phyloP scores from a whole-genome alignment of 805 yeast genomes.

The Alloascoidea africana region DNA sequence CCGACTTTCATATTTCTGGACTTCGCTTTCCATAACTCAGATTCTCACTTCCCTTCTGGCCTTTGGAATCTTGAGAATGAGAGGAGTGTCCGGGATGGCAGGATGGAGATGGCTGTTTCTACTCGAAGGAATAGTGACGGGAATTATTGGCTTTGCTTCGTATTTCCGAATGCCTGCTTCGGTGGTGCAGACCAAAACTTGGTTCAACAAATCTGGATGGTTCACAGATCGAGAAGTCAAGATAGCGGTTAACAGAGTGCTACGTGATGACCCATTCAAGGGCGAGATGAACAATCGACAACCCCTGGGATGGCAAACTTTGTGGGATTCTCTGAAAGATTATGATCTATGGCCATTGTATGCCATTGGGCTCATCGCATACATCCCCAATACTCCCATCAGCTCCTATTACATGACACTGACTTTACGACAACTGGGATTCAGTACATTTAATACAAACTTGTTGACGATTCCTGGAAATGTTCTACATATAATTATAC shows the following conservation, averaged over 20 bases:
- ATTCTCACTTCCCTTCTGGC: constrained; percentile 33
- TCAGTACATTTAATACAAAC: constrained; percentile 34
- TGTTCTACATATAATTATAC: constrained; percentile 10
- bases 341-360: constrained; percentile 45
- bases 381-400: constrained; percentile 22
- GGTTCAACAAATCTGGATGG: constrained; percentile 37
- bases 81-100: constrained; percentile 25
- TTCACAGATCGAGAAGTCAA: constrained; percentile 38
- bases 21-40: constrained; percentile 32
- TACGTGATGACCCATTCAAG: constrained; percentile 49
- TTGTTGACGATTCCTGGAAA: constrained; percentile 35
- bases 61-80: constrained; percentile 35
- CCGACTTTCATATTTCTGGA: constrained; percentile 45
- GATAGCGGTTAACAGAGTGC: constrained; percentile 40
- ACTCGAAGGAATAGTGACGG: constrained; percentile 45
- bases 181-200: constrained; percentile 33
- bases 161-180: constrained; percentile 40
- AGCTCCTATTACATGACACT: constrained; percentile 32
- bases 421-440: constrained; percentile 31
- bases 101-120: constrained; percentile 61
- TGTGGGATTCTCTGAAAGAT: constrained; percentile 27
- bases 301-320: constrained; percentile 26
- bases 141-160: constrained; percentile 31
- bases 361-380: constrained; percentile 27
- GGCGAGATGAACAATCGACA: constrained; percentile 53